Conservation (phyloP, 768 basidiomycete genomes). For the Leucocoprinus leucothites region DNA sequence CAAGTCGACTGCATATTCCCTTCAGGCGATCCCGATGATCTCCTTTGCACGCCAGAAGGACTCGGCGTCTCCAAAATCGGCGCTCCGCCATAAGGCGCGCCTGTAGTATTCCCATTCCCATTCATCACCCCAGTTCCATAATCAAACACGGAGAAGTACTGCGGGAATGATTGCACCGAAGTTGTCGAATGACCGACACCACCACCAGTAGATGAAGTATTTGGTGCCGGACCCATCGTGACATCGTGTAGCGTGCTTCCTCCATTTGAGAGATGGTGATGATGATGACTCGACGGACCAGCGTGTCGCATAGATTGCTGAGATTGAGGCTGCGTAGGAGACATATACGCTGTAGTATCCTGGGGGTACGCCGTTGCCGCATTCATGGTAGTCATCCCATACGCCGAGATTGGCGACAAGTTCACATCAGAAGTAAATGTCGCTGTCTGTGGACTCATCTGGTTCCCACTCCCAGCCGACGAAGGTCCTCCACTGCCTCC, state of each 20-base stretch:
- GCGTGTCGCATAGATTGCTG: constrained; percentile 18
- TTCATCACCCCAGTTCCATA: constrained; percentile 41
- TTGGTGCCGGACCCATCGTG: neutral
- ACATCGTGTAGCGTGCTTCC: constrained; percentile 5
- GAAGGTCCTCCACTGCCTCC: constrained; percentile 13
- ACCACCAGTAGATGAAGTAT: neutral
- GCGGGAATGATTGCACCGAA: constrained; percentile 41
- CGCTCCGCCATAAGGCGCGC: neutral
- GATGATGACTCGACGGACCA: constrained; percentile 1
- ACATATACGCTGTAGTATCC: constrained; percentile 31
- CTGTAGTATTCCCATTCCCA: constrained; percentile 13
- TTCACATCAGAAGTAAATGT: constrained; percentile 29
- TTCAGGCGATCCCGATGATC: constrained; percentile 56
- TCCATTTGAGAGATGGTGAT: neutral
- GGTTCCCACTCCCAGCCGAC: neutral
- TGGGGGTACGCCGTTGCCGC: constrained; percentile 31
- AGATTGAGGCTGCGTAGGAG: constrained; percentile 22
- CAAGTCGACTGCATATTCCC: constrained; percentile 60
- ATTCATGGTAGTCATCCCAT: constrained; percentile 39
- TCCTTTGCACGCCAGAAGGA: constrained; percentile 23
- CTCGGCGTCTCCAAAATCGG: constrained; percentile 10
- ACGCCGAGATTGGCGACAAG: constrained; percentile 43
- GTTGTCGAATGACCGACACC: constrained; percentile 12
- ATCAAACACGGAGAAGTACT: constrained; percentile 76
- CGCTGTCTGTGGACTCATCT: constrained; percentile 17